Base-by-base conservation (phyloP, 805 yeast species). In the Wickerhamomyces xylosicus region DNA sequence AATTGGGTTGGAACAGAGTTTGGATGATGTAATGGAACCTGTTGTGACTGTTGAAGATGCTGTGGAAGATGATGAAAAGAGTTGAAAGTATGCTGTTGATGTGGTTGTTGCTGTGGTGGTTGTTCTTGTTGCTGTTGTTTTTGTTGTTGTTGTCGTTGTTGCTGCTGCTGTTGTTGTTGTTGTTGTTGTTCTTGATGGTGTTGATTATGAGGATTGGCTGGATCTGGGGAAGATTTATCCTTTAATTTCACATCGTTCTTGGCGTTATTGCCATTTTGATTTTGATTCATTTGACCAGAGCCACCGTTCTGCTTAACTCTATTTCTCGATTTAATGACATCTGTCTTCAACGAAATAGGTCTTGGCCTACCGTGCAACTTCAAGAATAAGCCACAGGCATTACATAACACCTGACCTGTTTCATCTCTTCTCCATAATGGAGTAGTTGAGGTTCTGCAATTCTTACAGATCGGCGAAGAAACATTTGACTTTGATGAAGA, bases 361-460 rank as follows among this genome's bases (percentile, higher is more conserved):
- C 97, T 71, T 31, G 95, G 85, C 39, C 95, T 74, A 19, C 96
- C 95, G 56, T 89, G 97, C 33, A 89, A 70, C 61, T 89, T 89
- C 43, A 87, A 63, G 53, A 86, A 86, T 37, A 86, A 66, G 0
- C 96, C 96, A 64, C 96, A 86, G 9, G 97, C 97, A 63, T 89
- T 89, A 59, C 97, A 89, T 36, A 89, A 69, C 27, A 89, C 95
- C 50, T 79, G 81, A 14, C 95, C 95, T 10, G 84, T 75, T 53
- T 87, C 96, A 61, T 89, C 96, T 46, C 97, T 70, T 60, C 97
- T 72, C 97, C 97, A 89, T 21, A 89, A 65, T 1, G 97, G 97
- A 2, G 97, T 89, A 2, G 92, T 89, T 42, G 86, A 83, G 2
- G 97, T 89, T 52, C 80, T 74, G 63, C 97, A 89, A 59, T 89